These are phyloP conservation scores for Candida stauntonica DNA, from an alignment of 805 yeast species.

Conservation along the genomic window DNA sequence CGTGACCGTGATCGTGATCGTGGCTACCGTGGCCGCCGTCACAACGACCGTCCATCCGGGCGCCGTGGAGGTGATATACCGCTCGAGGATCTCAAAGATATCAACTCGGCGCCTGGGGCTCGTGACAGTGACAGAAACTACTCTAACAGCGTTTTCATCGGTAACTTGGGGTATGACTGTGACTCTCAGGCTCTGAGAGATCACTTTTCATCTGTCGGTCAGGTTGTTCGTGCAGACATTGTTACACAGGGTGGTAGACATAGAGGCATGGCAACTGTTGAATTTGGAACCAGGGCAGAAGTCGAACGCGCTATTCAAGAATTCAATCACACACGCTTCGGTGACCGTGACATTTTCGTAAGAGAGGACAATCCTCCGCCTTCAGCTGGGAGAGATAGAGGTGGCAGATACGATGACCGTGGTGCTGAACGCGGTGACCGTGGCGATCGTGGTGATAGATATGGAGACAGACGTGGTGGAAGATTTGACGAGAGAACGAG, in stretches of 20 bases:
- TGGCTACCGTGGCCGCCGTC: not conserved
- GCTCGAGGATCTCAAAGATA: conserved; percentile 30
- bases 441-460: conserved; percentile 15
- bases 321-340: conserved; percentile 58
- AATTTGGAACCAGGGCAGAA: conserved; percentile 58
- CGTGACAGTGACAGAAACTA: conserved; percentile 52
- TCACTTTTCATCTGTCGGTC: conserved; percentile 56
- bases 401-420: conserved; percentile 4
- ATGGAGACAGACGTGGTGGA: conserved; percentile 12
- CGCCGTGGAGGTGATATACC: conserved; percentile 1
- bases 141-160: conserved; percentile 65
- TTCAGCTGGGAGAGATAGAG: conserved; percentile 17
- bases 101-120: conserved; percentile 22
- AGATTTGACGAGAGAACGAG: not conserved
- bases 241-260: conserved; percentile 74
- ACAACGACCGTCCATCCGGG: too few relatives aligned
- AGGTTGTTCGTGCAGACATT: conserved; percentile 76
- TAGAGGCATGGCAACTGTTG: conserved; percentile 91
- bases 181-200: conserved; percentile 56
- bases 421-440: conserved; percentile 11
- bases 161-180: conserved; percentile 65
- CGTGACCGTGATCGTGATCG: not conserved
- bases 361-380: conserved; percentile 92
- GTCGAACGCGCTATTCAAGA: conserved; percentile 68
- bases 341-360: conserved; percentile 80